These are phyloP conservation scores for Scolecobasidium constrictum DNA, from an alignment of 2,329 filamentous ascomycete genomes.

Conservation along the genomic window DNA sequence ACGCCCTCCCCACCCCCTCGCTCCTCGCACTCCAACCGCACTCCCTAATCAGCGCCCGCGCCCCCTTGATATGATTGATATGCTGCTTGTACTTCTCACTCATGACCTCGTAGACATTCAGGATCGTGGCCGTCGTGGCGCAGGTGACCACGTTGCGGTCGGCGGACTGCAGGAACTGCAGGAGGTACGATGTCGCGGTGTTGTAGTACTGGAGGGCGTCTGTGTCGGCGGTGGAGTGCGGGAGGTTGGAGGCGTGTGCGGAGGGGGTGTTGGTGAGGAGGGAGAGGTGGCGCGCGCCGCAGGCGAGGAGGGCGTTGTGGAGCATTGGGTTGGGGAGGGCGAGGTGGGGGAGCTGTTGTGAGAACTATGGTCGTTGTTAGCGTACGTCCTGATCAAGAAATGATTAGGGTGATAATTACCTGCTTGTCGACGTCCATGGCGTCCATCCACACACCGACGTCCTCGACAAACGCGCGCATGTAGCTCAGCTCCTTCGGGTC, in stretches of 20 bases:
- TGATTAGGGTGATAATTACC: conserved; percentile 22
- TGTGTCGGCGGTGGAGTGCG: conserved; percentile 39
- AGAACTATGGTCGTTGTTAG: conserved; percentile 45
- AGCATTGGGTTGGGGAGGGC: conserved; percentile 78
- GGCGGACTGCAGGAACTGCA: conserved; percentile 70
- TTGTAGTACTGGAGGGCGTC: conserved; percentile 78
- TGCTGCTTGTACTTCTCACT: conserved; percentile 64
- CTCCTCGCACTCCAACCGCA: conserved; percentile 79
- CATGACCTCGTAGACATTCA: conserved; percentile 93
- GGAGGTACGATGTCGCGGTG: conserved; percentile 66
- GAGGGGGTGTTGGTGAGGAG: conserved; percentile 59
- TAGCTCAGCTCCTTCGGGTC: conserved; percentile 67
- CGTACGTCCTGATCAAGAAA: conserved; percentile 12
- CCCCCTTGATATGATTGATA: conserved; percentile 85
- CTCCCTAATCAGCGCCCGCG: conserved; percentile 76
- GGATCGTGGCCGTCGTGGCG: conserved; percentile 73
- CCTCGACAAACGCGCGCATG: conserved; percentile 85
- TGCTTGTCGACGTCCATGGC: conserved; percentile 76
- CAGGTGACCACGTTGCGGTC: conserved; percentile 76
- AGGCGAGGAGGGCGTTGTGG: conserved; percentile 78
- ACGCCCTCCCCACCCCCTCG: conserved; percentile 69
- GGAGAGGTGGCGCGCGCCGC: conserved; percentile 72
- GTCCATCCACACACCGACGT: conserved; percentile 92
- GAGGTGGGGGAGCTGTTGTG: conserved; percentile 70
- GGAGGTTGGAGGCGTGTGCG: no score